Evolutionary conservation across 441 rosid genomes (phyloP), one percentile per base, ranked within the genome.

Genomic region (Geranium incanum): DNA sequence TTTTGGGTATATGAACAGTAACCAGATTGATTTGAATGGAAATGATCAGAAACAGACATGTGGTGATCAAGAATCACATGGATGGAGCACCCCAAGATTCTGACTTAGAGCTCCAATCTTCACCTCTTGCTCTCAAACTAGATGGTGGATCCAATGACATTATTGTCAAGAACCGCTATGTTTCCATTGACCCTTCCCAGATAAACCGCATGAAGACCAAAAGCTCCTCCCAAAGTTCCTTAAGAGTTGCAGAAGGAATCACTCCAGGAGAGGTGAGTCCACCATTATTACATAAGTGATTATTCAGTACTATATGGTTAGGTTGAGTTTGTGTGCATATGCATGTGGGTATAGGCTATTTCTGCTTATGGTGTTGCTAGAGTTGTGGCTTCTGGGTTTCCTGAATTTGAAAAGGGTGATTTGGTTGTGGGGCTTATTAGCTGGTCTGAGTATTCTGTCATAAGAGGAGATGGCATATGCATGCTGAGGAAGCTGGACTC

Each of bases 141-240:
- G 59, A 66, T 36, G 72, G 80, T 1, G 86, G 78, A 1, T 81
- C 85, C 4, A 59, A 36, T 0, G 55, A 73, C 6, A 63, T 81
- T 15, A 76, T 87, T n/a, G 82, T 84, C 8, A 86, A 80, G 74
- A 84, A 82, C 74, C 77, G 83, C 13, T 79, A 72, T 13, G 80
- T 81, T 7, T 86, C 93, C 8, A 80, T 86, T 0, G 89, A 86
- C 39, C 89, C 86, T 67, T 82, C 81, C 75, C 89, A 81, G 78
- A 8, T 85, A 12, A 82, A 85, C 74, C 81, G 86, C 68, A 71
- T 85, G 76, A 86, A 86, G 74, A 64, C 71, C 59, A 19, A 13
- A 16, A 80, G 88, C 79, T 74, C 84, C 3, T 79, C 85, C 0
- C 89, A 85, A 4, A 64, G n/a, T 15, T 18, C 39, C 0, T 0